phyloP scores from a whole-genome alignment of 2,329 filamentous ascomycete species.

The Aureobasidium lini region DNA sequence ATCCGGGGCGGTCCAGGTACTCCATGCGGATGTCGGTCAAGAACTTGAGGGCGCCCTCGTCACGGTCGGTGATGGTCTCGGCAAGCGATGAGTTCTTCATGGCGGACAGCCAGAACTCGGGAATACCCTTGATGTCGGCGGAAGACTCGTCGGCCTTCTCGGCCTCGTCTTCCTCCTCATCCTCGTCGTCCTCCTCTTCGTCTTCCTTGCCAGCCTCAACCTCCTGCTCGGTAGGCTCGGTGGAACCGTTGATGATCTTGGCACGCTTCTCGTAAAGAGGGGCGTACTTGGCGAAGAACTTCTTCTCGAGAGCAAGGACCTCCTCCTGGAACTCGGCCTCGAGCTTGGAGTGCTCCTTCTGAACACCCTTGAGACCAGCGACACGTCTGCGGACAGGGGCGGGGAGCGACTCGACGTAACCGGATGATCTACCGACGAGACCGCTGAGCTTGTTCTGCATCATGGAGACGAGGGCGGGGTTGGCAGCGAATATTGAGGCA shows the following conservation, averaged over 20 bases:
- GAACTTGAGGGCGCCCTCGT: conserved; percentile 86
- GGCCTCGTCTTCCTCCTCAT: conserved; percentile 51
- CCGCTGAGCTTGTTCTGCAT: conserved; percentile 93
- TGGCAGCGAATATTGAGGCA: conserved; percentile 89
- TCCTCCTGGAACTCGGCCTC: conserved; percentile 98
- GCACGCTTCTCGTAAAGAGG: conserved; percentile 94
- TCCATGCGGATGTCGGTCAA: conserved; percentile 96
- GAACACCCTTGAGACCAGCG: conserved; percentile 90
- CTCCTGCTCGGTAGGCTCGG: conserved; percentile 82
- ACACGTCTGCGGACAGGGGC: conserved; percentile 85
- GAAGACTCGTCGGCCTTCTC: conserved; percentile 49
- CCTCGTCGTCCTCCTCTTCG: conserved; percentile 51
- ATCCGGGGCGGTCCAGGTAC: conserved; percentile 95
- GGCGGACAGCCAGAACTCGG: conserved; percentile 98
- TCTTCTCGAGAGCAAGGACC: conserved; percentile 96
- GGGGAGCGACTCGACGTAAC: conserved; percentile 95
- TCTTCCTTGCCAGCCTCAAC: conserved; percentile 78
- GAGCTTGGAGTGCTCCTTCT: conserved; percentile 97
- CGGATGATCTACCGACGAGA: conserved; percentile 89
- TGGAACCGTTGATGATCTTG: conserved; percentile 78
- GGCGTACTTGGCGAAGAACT: conserved; percentile 98
- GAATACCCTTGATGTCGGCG: conserved; percentile 66
- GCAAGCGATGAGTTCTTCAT: conserved; percentile 99
- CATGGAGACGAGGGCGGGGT: conserved; percentile 91
- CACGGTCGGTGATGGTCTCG: conserved; percentile 97